Conservation (phyloP, 2,329 filamentous ascomycete species). For the Exophiala phaeomuriformis region DNA sequence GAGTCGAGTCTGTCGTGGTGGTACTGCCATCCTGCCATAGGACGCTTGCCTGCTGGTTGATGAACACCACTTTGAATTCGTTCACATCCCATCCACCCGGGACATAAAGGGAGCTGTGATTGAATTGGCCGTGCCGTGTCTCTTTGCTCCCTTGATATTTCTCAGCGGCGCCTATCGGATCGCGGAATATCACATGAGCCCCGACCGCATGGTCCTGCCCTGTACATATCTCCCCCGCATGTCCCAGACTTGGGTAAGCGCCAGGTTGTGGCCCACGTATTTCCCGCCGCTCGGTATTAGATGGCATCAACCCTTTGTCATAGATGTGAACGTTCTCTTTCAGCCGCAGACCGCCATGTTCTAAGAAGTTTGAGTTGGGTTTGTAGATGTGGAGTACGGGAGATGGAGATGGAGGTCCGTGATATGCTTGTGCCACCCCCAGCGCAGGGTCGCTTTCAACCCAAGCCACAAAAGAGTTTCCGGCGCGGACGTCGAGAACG, state of each 20-base stretch:
- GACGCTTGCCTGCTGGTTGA: conserved; percentile 45
- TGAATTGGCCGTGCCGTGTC: conserved; percentile 37
- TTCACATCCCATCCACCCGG: conserved; percentile 54
- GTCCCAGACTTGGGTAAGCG: background rate
- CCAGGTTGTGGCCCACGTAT: background rate
- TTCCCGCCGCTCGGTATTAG: background rate
- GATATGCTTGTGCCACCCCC: background rate
- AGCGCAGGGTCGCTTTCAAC: conserved; percentile 37
- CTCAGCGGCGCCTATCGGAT: conserved; percentile 43
- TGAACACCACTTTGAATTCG: conserved; percentile 46
- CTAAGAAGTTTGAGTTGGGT: conserved; percentile 23
- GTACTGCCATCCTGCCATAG: conserved; percentile 53
- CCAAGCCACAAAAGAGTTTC: conserved; percentile 47
- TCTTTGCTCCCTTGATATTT: conserved; percentile 44
- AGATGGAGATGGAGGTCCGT: conserved; percentile 10
- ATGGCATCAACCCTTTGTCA: conserved; percentile 26
- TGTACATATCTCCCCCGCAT: background rate
- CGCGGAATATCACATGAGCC: conserved; percentile 49
- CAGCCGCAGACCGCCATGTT: conserved; percentile 22
- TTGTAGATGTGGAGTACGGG: conserved; percentile 18
- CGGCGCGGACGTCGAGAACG: conserved; percentile 45
- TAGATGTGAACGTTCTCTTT: conserved; percentile 16
- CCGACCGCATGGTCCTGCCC: conserved; percentile 37
- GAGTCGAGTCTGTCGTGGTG: conserved; percentile 41
- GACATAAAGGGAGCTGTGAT: conserved; percentile 40